Evolutionary conservation across 2,329 filamentous ascomycete species (phyloP), one percentile per base, ranked within the genome.

Genomic region (Pseudovirgaria hyperparasitica): DNA sequence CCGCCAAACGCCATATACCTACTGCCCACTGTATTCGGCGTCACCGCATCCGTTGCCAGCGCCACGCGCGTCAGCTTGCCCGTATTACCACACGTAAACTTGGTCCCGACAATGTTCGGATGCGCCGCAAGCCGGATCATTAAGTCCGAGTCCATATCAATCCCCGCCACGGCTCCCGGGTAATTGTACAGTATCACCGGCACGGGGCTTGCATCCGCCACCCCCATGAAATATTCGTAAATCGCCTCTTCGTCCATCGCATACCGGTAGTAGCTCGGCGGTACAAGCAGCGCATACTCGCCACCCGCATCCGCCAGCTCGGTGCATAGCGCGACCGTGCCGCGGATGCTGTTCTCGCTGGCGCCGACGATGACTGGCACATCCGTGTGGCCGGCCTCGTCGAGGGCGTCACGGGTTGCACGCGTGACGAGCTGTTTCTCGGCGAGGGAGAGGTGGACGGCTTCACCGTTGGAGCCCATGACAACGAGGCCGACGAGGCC

Each of bases 181-280:
- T 90, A 92, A 63, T 92, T 92, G 70, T 92, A 92, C 25, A 92
- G 62, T 37, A 92, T 70, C 29, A 92, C 53, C n/a, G 82, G 81
- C 6, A 90, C 58, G 5, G 81, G 76, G 26, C 75, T 81, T 20
- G 54, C 65, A 51, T 87, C 78, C 25, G 84, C 84, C 5, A 92
- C 80, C 30, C 68, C 66, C 29, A 63, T 69, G 60, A 77, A 86
- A 61, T 79, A 86, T 41, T 77, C 69, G 46, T 75, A 68, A 32
- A 92, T 64, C 33, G 79, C 68, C 26, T 73, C 67, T 41, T 86
- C 78, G 48, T 81, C 77, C 53, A 82, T 76, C 40, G 78, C 76
- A 27, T 68, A 67, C 30, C 78, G 75, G 67, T 85, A 92, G 63
- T 92, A 92, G 36, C 74, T 80, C 0, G 84, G 82, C 0, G 82